Percentiles rank a stretch among this genome's conserved stretches.
Evolutionary conservation across 768 basidiomycete genomes (phyloP).

Genomic region (Mycena alexandri): DNA sequence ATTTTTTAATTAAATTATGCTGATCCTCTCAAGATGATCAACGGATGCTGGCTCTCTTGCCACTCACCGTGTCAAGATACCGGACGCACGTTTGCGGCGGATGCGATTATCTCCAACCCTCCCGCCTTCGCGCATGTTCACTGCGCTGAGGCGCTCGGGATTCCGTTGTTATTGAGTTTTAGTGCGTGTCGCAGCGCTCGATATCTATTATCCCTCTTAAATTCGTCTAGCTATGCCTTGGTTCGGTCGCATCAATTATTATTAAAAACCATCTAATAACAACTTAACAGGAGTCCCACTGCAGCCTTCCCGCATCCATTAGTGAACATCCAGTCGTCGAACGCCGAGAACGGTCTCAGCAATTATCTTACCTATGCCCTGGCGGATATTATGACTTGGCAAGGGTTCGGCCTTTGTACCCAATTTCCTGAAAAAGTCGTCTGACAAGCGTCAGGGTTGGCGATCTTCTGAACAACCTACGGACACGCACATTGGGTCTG

Average conservation of each 20-base stretch:
- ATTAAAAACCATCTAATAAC: constrained; percentile 4
- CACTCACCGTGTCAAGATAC: constrained; percentile 59
- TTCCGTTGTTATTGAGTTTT: constrained; percentile 69
- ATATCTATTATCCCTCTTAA: background rate
- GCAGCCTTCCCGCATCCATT: constrained; percentile 72
- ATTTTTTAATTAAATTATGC: background rate
- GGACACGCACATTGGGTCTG: constrained; percentile 62
- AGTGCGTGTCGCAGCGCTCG: constrained; percentile 53
- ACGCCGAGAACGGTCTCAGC: constrained; percentile 65
- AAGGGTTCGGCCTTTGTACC: constrained; percentile 56
- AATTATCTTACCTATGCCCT: constrained; percentile 71
- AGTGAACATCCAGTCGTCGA: constrained; percentile 68
- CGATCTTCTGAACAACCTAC: constrained; percentile 70
- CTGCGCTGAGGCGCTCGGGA: constrained; percentile 72
- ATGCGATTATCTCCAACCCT: constrained; percentile 77
- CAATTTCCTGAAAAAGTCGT: background rate
- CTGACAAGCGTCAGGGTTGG: constrained; percentile 57
- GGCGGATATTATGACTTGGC: constrained; percentile 73
- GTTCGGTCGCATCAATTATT: constrained; percentile 42
- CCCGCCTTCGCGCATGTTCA: constrained; percentile 76
- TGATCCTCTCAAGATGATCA: constrained; percentile 59
- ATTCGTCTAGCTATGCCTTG: constrained; percentile 71
- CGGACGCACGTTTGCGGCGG: constrained; percentile 64
- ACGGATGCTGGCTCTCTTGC: constrained; percentile 70
- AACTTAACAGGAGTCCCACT: constrained; percentile 58